Evolutionary conservation across 257 asterid species (phyloP).

Genomic region (Solanum ossicruentum): DNA sequence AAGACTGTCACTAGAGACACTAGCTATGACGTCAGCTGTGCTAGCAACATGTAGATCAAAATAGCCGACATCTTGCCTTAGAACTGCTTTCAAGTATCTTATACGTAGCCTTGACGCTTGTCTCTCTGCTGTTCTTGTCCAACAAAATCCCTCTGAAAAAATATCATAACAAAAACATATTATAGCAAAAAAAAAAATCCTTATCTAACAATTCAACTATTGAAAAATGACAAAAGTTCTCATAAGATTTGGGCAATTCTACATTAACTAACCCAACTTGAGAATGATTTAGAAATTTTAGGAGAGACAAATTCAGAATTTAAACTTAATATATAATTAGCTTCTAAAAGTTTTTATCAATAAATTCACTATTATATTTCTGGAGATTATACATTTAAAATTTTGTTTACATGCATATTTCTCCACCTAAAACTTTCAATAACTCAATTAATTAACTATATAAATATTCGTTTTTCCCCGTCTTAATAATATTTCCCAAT

Average conservation of each 20-base stretch:
- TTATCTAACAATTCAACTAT: background rate
- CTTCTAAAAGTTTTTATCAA: background rate
- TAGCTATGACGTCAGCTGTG: slow-evolving; percentile 73
- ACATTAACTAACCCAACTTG: background rate
- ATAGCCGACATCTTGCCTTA: slow-evolving; percentile 92
- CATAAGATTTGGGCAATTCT: too few species aligned
- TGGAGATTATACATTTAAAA: too few species aligned
- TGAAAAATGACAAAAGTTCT: too few species aligned
- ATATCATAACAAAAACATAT: background rate
- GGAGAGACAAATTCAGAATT: too few species aligned
- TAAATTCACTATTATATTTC: background rate
- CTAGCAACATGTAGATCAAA: slow-evolving; percentile 77
- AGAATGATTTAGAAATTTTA: too few species aligned
- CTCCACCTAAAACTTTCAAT: too few species aligned
- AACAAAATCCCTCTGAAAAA: slow-evolving; percentile 75
- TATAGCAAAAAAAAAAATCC: background rate
- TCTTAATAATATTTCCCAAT: too few species aligned
- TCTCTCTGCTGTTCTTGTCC: slow-evolving; percentile 95
- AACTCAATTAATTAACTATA: too few species aligned
- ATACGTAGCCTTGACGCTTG: slow-evolving; percentile 70
- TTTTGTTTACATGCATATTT: too few species aligned
- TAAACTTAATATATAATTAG: too few species aligned
- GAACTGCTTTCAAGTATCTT: slow-evolving; percentile 66
- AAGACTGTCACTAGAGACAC: slow-evolving; percentile 75
- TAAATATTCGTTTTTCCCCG: too few species aligned